A percentile compares a stretch with the other conserved stretches of the same genome.
Conservation (phyloP, 495 filamentous ascomycete species). For the Amphirosellinia nigrospora region DNA sequence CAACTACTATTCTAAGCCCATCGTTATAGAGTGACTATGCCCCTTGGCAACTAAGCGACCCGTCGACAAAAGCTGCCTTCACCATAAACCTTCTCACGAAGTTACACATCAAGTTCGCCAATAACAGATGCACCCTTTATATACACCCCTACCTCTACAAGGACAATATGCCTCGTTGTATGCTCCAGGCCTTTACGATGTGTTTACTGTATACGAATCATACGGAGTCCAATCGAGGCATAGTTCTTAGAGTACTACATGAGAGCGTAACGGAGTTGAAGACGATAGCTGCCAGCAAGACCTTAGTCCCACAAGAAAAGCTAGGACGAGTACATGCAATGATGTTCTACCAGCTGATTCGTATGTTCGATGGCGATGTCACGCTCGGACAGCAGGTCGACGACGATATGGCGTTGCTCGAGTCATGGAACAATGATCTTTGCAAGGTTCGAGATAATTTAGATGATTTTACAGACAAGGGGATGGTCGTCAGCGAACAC, state of each 20-base stretch:
- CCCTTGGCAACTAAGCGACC: constrained; percentile 45
- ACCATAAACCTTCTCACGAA: constrained; percentile 35
- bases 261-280: constrained; percentile 35
- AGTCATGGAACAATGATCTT: constrained; percentile 42
- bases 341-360: constrained; percentile 44
- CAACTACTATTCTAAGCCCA: constrained; percentile 11
- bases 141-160: constrained; percentile 43
- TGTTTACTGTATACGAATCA: constrained; percentile 42
- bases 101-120: constrained; percentile 35
- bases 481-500: constrained; percentile 19
- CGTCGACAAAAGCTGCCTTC: constrained; percentile 38
- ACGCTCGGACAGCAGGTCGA: constrained; percentile 41
- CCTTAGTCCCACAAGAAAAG: constrained; percentile 36
- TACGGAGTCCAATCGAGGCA: constrained; percentile 36
- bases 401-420: constrained; percentile 39
- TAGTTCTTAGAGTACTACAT: constrained; percentile 39
- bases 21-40: constrained; percentile 36
- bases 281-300: constrained; percentile 13
- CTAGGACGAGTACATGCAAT: constrained; percentile 45
- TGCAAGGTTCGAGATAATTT: constrained; percentile 42
- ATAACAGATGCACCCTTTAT: constrained; percentile 39
- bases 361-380: constrained; percentile 48
- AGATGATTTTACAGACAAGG: constrained; percentile 28
- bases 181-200: constrained; percentile 40
- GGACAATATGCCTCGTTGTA: constrained; percentile 38